phyloP scores from a whole-genome alignment of 306 rosid species.

The Acacia acuminata region DNA sequence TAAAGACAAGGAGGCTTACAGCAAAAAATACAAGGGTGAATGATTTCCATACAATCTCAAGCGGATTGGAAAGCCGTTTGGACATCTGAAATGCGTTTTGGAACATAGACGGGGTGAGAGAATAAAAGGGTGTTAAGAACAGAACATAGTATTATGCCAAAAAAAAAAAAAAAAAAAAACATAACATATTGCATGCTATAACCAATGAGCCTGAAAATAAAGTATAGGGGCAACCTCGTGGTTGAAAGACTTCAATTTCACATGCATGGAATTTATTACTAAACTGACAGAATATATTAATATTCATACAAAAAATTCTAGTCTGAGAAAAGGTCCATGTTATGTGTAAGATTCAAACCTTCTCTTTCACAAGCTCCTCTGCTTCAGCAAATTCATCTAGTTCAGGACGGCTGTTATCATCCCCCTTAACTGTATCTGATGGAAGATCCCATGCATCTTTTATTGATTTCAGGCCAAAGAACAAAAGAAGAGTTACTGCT shows the following conservation, averaged over 20 bases:
- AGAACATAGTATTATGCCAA: background rate
- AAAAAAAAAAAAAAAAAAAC: too few species aligned
- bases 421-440: slow-evolving; percentile 49
- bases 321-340: background rate
- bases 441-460: slow-evolving; percentile 99
- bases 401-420: slow-evolving; percentile 61
- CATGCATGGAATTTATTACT: slow-evolving; percentile 16
- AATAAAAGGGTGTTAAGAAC: background rate
- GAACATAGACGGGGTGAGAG: background rate
- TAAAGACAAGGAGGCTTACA: slow-evolving; percentile 52
- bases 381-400: slow-evolving; percentile 88
- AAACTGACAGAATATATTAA: background rate
- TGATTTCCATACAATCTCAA: slow-evolving; percentile 89
- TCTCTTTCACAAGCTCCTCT: slow-evolving; percentile 91
- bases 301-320: background rate
- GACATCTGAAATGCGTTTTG: slow-evolving; percentile 52
- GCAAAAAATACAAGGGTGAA: slow-evolving; percentile 96
- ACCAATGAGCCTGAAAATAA: background rate
- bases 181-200: background rate
- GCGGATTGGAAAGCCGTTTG: slow-evolving; percentile 73
- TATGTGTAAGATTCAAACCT: slow-evolving; percentile 52
- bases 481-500: slow-evolving; percentile 88
- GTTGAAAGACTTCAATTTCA: slow-evolving; percentile 27
- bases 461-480: slow-evolving; percentile 89
- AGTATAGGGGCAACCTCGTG: background rate